Base-by-base conservation (phyloP, 1,139 yeast genomes). In the Magnusiomyces clavatus region DNA sequence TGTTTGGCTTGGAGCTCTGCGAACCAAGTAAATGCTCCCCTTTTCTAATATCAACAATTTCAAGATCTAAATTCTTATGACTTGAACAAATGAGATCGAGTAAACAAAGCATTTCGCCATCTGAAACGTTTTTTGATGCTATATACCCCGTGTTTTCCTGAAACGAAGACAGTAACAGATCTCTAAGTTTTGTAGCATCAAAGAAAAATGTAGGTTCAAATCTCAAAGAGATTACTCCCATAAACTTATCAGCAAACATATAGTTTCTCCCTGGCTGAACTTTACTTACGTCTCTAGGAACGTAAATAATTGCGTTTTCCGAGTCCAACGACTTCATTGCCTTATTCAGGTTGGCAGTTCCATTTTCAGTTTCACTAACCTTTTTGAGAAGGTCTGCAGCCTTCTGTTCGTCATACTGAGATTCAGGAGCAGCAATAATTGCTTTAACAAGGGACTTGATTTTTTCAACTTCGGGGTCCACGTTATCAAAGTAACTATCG, bases 51-150 rank as follows among this genome's bases (percentile, higher is more conserved):
- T 12, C 13, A 4, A 12, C 29, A n/a, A 19, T 4, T 24, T 24
- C 31, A 24, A 24, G 29, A 6, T n/a, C 14, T 3, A 34, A 3
- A 13, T 37, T 37, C 12, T 78, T 82, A 61, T 83, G 83, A 0
- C 84, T 82, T 14, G 71, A 68, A 1, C 79, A 72, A 14, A 80
- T 55, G 37, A 77, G 60, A 48, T 77, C 76, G 39, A 84, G 61
- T 14, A 84, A 63, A 11, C 79, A 68, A 1, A 81, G 79, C 73
- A 81, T 76, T 14, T 80, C 74, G 3, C 85, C 79, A 59, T 77
- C 79, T 1, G 77, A 76, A 3, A 83, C 76, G 17, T 79, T 75
- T 16, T 80, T 78, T 1, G 88, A 80, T 57, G 85, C 59, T 1
- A 82, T 64, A 24, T 83, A 61, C 0, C 84, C 89, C 56, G 76